Conservation (phyloP, 352 stramenopile genomes). For the Phytophthora pisi region DNA sequence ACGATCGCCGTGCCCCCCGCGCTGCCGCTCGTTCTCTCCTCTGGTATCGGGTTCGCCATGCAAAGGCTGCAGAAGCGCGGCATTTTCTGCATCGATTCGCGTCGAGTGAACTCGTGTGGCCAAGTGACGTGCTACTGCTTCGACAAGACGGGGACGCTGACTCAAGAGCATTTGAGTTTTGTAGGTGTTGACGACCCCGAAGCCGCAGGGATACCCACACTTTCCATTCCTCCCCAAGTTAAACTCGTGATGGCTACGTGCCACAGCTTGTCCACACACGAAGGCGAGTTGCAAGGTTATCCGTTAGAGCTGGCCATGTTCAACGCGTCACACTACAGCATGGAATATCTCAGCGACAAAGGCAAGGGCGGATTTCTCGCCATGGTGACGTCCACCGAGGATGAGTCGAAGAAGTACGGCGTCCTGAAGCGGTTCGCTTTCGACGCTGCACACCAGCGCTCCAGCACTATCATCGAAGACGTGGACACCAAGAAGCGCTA, state of each 20-base stretch:
- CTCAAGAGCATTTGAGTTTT: conserved; percentile 51
- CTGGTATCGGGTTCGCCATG: conserved; percentile 51
- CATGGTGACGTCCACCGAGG: conserved; percentile 28
- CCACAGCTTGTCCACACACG: conserved; percentile 41
- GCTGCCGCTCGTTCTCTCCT: conserved; percentile 55
- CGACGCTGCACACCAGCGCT: conserved; percentile 55
- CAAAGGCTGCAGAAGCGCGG: conserved; percentile 33
- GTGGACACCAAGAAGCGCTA: conserved; percentile 39
- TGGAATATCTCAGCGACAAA: conserved; percentile 24
- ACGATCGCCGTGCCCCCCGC: conserved; percentile 59
- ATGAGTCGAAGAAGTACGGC: conserved; percentile 36
- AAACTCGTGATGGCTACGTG: conserved; percentile 54
- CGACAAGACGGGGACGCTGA: conserved; percentile 73
- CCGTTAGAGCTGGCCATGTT: conserved; percentile 65
- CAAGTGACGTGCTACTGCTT: conserved; percentile 73
- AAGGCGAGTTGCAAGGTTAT: conserved; percentile 47
- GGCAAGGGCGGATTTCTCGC: conserved; percentile 28
- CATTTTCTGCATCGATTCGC: conserved; percentile 49
- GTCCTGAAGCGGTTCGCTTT: conserved; percentile 63
- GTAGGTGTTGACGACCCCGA: conserved; percentile 31
- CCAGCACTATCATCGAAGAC: conserved; percentile 53
- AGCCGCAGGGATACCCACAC: conserved; percentile 3
- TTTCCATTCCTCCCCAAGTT: conserved; percentile 19
- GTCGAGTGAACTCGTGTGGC: conserved; percentile 57
- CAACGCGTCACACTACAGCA: conserved; percentile 32